phyloP scores from a whole-genome alignment of 306 rosid genomes.

The Oemleria cerasiformis region DNA sequence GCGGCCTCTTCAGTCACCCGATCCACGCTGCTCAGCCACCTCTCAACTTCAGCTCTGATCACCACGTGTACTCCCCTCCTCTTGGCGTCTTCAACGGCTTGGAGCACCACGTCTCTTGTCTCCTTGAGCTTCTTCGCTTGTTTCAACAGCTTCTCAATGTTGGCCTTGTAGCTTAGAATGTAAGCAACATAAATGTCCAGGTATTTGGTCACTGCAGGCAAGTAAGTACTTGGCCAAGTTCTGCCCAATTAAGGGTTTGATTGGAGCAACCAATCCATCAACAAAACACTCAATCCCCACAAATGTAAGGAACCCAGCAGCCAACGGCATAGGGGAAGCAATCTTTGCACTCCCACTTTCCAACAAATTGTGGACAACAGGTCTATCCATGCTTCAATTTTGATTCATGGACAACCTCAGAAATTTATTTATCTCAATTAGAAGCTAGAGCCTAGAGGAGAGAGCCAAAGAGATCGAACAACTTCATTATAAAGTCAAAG shows the following conservation, averaged over 20 bases:
- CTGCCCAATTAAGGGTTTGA: conserved; percentile 11
- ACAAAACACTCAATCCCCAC: conserved; percentile 14
- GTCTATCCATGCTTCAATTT: background rate
- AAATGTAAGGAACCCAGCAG: conserved; percentile 19
- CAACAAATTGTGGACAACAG: background rate
- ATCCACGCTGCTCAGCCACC: conserved; percentile 8
- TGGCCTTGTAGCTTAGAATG: conserved; percentile 14
- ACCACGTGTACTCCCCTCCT: background rate
- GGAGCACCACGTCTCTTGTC: conserved; percentile 1
- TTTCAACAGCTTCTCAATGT: conserved; percentile 5
- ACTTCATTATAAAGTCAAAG: background rate
- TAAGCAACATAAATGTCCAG: conserved; percentile 5
- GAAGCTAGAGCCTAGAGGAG: too few relatives aligned
- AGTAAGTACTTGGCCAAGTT: conserved; percentile 13
- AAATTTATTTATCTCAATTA: too few relatives aligned
- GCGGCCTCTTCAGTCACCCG: background rate
- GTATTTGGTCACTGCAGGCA: conserved; percentile 9
- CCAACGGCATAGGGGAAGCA: conserved; percentile 9
- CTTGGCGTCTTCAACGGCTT: background rate
- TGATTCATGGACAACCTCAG: too few relatives aligned
- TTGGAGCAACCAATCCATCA: conserved; percentile 9
- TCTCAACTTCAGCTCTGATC: conserved; percentile 11
- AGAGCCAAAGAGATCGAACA: too few relatives aligned
- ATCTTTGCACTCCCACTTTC: background rate
- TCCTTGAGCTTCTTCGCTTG: conserved; percentile 3